Evolutionary conservation across 805 yeast species (phyloP), one percentile per base, ranked within the genome.

Genomic region (Candida methanosorbosa): DNA sequence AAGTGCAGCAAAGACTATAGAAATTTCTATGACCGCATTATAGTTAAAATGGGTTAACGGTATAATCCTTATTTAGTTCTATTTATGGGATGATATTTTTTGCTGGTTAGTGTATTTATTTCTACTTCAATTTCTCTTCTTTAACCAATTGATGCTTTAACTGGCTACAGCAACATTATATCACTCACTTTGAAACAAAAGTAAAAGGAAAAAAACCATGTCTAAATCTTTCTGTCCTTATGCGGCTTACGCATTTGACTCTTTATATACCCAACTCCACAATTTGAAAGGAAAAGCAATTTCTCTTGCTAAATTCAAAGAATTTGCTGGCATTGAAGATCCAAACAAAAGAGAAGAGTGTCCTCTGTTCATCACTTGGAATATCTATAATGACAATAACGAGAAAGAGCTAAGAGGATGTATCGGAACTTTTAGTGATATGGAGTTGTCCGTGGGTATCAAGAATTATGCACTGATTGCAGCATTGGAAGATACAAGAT

Each of bases 331-430:
- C 1, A 38, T 45, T 21, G 37, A 47, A 3, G 33, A 30, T 19
- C 30, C 37, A 4, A 30, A 33, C 13, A 34, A 31, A 5, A 21
- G 29, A 3, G 56, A 45, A 29, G 48, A 52, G 27, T 59, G 62
- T 6, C 92, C 97, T 0, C 58, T 90, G 19, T 92, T 92, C 59
- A 81, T 90, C 22, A 92, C 97, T 0, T 92, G 96, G 95, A 78
- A 76, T 45, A 67, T 70, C 37, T 38, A 42, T 4, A 29, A 42
- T 45, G 34, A 54, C 14, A 25, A 21, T 3, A 39, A 37, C 11
- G 34, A 38, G 18, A 51, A 57, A 18, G 58, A 62, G 12, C 61
- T 90, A 32, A 64, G 97, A 29, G 98, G 98, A 0, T 90, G 98
- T 51, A 92, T 90, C 36, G 98, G 98, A 1, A 88, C 95, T 0